Evolutionary conservation across 768 basidiomycete genomes (phyloP).

Genomic region (Russula compacta): DNA sequence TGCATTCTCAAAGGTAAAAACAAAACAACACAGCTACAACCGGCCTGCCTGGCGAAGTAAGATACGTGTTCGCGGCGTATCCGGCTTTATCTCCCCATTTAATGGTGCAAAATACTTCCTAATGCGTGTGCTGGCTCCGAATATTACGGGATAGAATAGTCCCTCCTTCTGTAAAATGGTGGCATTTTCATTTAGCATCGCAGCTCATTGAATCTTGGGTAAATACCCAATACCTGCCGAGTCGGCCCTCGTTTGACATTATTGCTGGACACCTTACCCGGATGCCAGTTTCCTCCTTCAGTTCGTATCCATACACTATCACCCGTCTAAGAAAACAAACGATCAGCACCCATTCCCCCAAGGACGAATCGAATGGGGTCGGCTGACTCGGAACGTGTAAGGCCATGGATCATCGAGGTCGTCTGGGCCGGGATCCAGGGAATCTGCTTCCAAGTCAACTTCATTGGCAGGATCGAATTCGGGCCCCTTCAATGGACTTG

Average conservation of each 20-base stretch:
- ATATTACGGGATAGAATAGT: constrained; percentile 18
- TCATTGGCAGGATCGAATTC: background rate
- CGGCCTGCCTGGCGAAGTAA: constrained; percentile 15
- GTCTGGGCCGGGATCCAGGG: constrained; percentile 8
- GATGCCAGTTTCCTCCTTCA: constrained; percentile 16
- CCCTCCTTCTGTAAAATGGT: constrained; percentile 9
- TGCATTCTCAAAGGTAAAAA: background rate
- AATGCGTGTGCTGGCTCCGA: constrained; percentile 8
- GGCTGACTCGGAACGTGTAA: constrained; percentile 15
- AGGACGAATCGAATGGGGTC: background rate
- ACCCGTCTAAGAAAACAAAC: background rate
- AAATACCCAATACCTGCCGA: constrained; percentile 11
- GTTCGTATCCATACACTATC: constrained; percentile 19
- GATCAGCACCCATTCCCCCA: background rate
- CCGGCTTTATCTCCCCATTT: constrained; percentile 27
- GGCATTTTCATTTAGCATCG: background rate
- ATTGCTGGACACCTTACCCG: constrained; percentile 12
- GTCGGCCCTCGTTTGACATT: constrained; percentile 13
- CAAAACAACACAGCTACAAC: constrained; percentile 5
- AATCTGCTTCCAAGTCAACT: constrained; percentile 1
- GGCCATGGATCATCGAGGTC: constrained; percentile 20
- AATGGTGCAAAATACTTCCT: constrained; percentile 23
- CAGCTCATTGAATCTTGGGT: background rate
- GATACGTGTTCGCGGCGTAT: constrained; percentile 22
- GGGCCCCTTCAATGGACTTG: background rate